Evolutionary conservation across 2,329 filamentous ascomycete genomes (phyloP), one percentile per base, ranked within the genome.

Genomic region (Gaeumannomyces sp.): DNA sequence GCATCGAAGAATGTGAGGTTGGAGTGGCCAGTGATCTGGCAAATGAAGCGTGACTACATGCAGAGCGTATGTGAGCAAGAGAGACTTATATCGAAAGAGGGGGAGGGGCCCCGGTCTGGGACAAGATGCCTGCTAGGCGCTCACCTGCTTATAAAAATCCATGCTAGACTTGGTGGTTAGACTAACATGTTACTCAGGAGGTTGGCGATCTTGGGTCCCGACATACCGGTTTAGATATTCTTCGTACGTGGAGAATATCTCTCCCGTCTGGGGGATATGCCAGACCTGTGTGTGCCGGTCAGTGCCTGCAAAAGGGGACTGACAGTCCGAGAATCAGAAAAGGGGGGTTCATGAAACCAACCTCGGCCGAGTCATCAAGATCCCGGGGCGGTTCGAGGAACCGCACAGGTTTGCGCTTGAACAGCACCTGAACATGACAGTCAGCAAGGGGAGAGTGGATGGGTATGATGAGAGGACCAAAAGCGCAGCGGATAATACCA

Each of bases 341-440:
- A 2, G 22, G 45, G 38, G 45, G 45, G 13, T 25, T 53, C 22
- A n/a, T 10, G 63, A 65, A 64, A 66, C 84, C 71, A 83, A 94
- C 93, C 85, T 98, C 93, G 71, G 86, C 83, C 72, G 91, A 87
- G 69, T 96, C 92, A 81, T 95, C 88, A 70, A 93, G 84, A 69
- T 94, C 85, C 63, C 85, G 80, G 28, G 90, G 89, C 61, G 84
- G 83, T 62, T 90, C 84, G 70, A 93, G 81, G 75, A 92, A 90
- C 78, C 91, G 88, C 73, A 98, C 93, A 65, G 93, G 93, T 79
- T 98, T 98, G 72, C 95, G 88, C 81, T 98, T 98, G 78, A 91
- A 97, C 69, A 97, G 85, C 71, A 99, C 94, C 94, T 98, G 74
- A 62, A 64, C 60, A 19, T 19, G 28, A 25, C 19, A 28, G 65